Percentiles rank a stretch among this genome's conserved stretches.
Conservation (phyloP, 2,329 filamentous ascomycete genomes). For the Xylaria sp. region DNA sequence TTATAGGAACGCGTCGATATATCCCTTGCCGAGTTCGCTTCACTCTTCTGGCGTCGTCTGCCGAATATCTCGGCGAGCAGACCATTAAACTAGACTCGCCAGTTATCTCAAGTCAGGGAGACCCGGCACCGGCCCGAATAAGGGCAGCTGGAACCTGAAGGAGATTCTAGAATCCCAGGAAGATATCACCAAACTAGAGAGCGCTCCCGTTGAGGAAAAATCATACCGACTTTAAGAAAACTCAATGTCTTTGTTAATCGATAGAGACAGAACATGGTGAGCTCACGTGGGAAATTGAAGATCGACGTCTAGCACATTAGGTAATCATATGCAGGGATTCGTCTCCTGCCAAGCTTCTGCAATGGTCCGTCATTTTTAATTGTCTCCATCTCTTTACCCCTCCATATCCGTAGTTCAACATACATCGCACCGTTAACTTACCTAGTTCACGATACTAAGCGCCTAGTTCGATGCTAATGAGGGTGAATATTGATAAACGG, state of each 20-base stretch:
- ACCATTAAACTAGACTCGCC: constrained; percentile 12
- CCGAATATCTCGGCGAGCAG: background rate
- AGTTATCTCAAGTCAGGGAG: background rate
- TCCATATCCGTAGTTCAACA: background rate
- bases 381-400: background rate
- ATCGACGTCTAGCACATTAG: constrained; percentile 9
- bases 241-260: background rate
- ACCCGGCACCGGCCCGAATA: background rate
- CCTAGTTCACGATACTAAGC: constrained; percentile 2
- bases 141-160: constrained; percentile 17
- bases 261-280: background rate
- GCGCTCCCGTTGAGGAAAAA: background rate
- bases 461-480: background rate
- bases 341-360: constrained; percentile 21
- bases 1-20: constrained; percentile 20
- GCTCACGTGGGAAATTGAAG: background rate
- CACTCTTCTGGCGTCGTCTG: background rate
- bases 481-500: background rate
- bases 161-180: constrained; percentile 16
- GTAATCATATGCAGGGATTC: constrained; percentile 11
- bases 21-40: constrained; percentile 6
- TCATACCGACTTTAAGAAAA: background rate
- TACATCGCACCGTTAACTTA: background rate
- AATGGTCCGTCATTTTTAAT: constrained; percentile 14
- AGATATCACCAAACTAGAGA: background rate